Evolutionary conservation across 148 eudicot species (phyloP), one percentile per base, ranked within the genome.

Genomic region (Chenopodium suecicum): DNA sequence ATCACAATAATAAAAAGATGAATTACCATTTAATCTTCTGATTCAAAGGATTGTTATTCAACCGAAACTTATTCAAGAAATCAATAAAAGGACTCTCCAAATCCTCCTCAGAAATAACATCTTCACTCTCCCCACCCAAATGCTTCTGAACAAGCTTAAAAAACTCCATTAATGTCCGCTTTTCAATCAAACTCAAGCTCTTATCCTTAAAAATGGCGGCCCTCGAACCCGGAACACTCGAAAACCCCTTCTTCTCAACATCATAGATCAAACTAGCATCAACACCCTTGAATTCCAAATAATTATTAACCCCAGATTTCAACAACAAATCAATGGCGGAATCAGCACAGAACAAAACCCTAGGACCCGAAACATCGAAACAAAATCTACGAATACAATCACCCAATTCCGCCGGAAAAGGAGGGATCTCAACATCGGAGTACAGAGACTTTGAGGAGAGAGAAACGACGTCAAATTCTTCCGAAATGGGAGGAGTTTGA

Each of bases 281-380:
- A 5, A 95, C 79, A 48, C 85, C 78, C 76, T 92, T 95, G 73
- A 95, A 95, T 82, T 93, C 98, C 78, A 93, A 78, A 77, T 93
- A 93, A 74, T 91, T 84, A 78, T 87, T 90, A 3, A 90, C 89
- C 0, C 90, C 91, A 5, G 97, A 88, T 46, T 83, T 90, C 31
- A 93, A 44, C 82, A 95, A 72, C 81, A 95, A 80, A 75, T 92
- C 88, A 20, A 92, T 84, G 10, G 86, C 78, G 0, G 88, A 62
- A 76, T 93, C 98, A 41, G 94, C 89, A 78, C 91, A 93, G 81
- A 93, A 90, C 56, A 95, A 78, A 86, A 92, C 92, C 85, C 92
- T 89, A 81, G 98, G 98, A 27, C 97, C 98, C 0, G 90, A 85
- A n/a, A 95, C 77, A 76, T 95, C 98, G 2, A 92, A 56, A 82